Evolutionary conservation across 208 protist species (phyloP).

Genomic region (Acanthamoeba sp.): DNA sequence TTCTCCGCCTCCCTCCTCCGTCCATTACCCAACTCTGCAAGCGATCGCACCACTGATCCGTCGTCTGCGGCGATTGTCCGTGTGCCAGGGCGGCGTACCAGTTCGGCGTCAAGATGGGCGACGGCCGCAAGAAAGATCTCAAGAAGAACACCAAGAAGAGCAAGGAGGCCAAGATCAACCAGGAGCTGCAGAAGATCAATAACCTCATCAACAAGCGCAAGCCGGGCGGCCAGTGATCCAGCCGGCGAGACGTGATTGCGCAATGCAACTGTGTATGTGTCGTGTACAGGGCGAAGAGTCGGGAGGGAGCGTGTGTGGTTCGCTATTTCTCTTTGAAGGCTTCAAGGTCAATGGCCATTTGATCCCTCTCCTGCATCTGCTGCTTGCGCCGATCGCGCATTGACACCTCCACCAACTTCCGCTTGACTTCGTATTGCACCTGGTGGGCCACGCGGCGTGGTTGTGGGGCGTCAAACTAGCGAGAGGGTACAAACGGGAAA

Average conservation of each 20-base stretch:
- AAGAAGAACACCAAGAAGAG: constrained; percentile 26
- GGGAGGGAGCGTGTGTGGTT: not conserved
- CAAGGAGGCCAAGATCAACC: constrained; percentile 62
- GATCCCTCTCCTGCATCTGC: not conserved
- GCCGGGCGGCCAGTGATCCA: not conserved
- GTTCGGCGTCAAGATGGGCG: constrained; percentile 65
- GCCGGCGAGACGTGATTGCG: no score
- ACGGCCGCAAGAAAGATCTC: constrained; percentile 26
- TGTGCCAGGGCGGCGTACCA: constrained; percentile 58
- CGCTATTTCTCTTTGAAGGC: constrained; percentile 37
- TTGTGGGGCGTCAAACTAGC: not conserved
- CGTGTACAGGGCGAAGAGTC: not conserved
- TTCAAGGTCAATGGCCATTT: not conserved
- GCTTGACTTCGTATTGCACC: constrained; percentile 18
- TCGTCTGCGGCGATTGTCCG: no score
- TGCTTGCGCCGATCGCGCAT: constrained; percentile 43
- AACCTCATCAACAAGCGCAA: constrained; percentile 36
- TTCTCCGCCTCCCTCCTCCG: not conserved
- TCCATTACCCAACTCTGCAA: no score
- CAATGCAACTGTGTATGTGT: no score
- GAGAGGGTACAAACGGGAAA: no score
- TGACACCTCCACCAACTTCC: constrained; percentile 18
- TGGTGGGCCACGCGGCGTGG: not conserved
- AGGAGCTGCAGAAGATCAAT: constrained; percentile 56
- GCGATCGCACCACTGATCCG: no score